phyloP scores from a whole-genome alignment of 805 yeast species.

The Kazachstania martiniae region DNA sequence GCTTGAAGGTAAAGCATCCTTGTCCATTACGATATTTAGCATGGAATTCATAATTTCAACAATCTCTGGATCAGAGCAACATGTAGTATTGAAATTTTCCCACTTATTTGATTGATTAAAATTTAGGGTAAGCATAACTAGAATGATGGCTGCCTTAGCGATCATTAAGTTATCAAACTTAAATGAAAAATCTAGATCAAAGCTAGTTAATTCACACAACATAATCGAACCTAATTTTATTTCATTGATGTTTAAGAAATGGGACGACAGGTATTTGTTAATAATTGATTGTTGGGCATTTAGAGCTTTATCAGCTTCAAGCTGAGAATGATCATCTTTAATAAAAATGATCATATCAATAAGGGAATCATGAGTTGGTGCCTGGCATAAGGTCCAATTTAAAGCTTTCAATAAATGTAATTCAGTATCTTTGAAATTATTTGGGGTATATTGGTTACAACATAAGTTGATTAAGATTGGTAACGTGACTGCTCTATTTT shows the following conservation, averaged over 20 bases:
- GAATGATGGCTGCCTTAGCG: slow-evolving; percentile 40
- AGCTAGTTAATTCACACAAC: slow-evolving; percentile 56
- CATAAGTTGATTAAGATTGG: slow-evolving; percentile 44
- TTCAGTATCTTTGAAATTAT: slow-evolving; percentile 57
- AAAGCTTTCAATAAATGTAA: slow-evolving; percentile 51
- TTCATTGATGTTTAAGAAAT: slow-evolving; percentile 31
- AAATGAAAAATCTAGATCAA: slow-evolving; percentile 48
- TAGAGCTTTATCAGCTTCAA: slow-evolving; percentile 29
- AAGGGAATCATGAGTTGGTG: slow-evolving; percentile 45
- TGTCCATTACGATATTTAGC: slow-evolving; percentile 12
- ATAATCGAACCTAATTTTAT: slow-evolving; percentile 47
- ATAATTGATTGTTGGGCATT: slow-evolving; percentile 6
- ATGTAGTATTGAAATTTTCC: slow-evolving; percentile 12
- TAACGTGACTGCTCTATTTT: slow-evolving; percentile 49
- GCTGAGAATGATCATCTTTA: slow-evolving; percentile 43
- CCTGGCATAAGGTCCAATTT: slow-evolving; percentile 55
- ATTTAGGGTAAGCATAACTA: slow-evolving; percentile 37
- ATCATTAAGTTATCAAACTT: slow-evolving; percentile 36
- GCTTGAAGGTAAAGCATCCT: slow-evolving; percentile 21
- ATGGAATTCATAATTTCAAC: slow-evolving; percentile 13
- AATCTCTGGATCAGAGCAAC: slow-evolving; percentile 20
- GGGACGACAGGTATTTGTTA: slow-evolving; percentile 4
- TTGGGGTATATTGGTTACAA: slow-evolving; percentile 45
- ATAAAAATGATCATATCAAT: slow-evolving; percentile 44
- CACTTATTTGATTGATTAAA: slow-evolving; percentile 12